These are phyloP conservation scores for Ceratocystis ficicola DNA, from an alignment of 2,329 filamentous ascomycete genomes.

Conservation along the genomic window DNA sequence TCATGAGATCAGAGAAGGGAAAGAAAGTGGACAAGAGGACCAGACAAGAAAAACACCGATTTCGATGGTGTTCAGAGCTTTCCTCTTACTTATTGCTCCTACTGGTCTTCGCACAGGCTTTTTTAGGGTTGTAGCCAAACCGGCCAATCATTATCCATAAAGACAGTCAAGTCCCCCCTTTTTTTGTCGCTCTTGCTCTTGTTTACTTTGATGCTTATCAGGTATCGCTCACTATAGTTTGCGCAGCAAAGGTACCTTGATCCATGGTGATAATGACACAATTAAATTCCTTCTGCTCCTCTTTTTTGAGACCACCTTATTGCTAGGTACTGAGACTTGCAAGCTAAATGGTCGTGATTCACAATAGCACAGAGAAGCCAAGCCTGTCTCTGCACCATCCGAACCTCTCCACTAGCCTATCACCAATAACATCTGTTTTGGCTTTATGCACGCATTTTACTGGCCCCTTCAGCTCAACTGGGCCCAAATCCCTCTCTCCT, in stretches of 20 bases:
- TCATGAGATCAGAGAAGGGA: neutral
- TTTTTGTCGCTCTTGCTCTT: neutral
- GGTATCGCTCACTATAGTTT: neutral
- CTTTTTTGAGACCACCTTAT: too few relatives aligned
- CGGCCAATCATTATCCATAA: neutral
- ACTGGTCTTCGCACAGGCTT: neutral
- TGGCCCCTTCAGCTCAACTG: neutral
- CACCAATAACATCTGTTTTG: too few relatives aligned
- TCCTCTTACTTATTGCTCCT: neutral
- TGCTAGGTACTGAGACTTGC: too few relatives aligned
- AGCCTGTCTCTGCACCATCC: too few relatives aligned
- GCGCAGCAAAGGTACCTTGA: neutral
- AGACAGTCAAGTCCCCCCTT: neutral
- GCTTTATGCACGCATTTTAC: neutral
- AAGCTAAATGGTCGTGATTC: too few relatives aligned
- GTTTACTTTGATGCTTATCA: constrained; percentile 7
- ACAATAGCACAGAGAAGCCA: too few relatives aligned
- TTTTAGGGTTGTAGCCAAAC: too few relatives aligned
- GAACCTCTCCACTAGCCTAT: too few relatives aligned
- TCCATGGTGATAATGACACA: neutral
- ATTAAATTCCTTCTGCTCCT: too few relatives aligned
- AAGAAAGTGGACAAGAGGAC: neutral
- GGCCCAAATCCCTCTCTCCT: neutral
- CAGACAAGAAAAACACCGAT: neutral
- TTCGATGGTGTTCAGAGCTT: constrained; percentile 2